These are phyloP conservation scores for Sanghuangporus sanghuang DNA, from an alignment of 1,284 basidiomycete genomes.

Conservation along the genomic window DNA sequence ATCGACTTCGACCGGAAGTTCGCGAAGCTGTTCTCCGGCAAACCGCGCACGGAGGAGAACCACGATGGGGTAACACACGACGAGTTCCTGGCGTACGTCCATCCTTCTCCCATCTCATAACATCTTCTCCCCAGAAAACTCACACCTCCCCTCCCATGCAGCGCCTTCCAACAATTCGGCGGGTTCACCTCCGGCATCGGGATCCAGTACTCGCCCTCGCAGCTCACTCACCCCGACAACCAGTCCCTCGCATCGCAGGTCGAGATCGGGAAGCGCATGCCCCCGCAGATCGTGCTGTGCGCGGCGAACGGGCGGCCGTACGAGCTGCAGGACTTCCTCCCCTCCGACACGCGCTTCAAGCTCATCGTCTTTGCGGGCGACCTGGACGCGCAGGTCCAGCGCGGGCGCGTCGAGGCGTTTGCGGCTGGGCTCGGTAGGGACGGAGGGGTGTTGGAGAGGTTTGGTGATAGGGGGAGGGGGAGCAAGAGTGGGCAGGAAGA, in stretches of 20 bases:
- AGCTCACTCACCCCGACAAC: conserved; percentile 39
- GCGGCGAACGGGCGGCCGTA: conserved; percentile 58
- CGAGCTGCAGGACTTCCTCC: conserved; percentile 66
- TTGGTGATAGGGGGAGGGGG: conserved; percentile 26
- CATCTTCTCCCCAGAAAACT: background rate
- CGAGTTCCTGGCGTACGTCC: conserved; percentile 51
- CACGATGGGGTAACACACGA: conserved; percentile 62
- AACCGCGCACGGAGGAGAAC: conserved; percentile 53
- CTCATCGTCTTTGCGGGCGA: conserved; percentile 65
- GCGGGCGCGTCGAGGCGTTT: conserved; percentile 35
- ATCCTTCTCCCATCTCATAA: conserved; percentile 19
- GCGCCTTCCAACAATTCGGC: conserved; percentile 54
- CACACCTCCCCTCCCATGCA: conserved; percentile 22
- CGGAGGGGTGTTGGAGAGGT: conserved; percentile 35
- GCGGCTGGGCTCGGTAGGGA: conserved; percentile 38
- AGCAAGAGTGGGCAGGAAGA: background rate
- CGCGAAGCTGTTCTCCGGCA: conserved; percentile 71
- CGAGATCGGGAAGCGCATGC: conserved; percentile 53
- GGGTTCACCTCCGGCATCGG: conserved; percentile 61
- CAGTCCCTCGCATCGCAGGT: conserved; percentile 44
- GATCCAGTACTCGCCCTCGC: conserved; percentile 54
- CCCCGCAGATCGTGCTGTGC: conserved; percentile 54
- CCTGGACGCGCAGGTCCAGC: conserved; percentile 33
- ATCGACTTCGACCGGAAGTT: conserved; percentile 79
- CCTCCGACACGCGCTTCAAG: conserved; percentile 69